Evolutionary conservation across 805 yeast genomes (phyloP).

Genomic region (Saturnispora mendoncae): DNA sequence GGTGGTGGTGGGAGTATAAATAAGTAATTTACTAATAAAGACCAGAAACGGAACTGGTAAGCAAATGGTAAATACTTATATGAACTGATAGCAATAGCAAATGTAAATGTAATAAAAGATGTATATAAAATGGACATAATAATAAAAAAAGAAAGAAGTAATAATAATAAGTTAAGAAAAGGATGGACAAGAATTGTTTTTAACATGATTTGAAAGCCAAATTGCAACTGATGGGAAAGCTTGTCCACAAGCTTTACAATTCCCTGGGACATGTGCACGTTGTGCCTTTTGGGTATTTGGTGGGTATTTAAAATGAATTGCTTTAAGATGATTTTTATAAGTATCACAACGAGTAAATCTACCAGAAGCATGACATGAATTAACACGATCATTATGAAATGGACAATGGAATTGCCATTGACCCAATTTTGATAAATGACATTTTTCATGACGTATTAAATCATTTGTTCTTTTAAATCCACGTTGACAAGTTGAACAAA

Average conservation of each 20-base stretch:
- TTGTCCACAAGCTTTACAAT: constrained; percentile 68
- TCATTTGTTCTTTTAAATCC: constrained; percentile 89
- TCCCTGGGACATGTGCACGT: constrained; percentile 58
- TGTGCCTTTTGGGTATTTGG: constrained; percentile 75
- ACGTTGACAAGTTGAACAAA: constrained; percentile 68
- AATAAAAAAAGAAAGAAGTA: background rate
- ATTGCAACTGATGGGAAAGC: constrained; percentile 61
- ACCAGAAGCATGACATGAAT: constrained; percentile 69
- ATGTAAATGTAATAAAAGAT: background rate
- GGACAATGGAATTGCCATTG: constrained; percentile 73
- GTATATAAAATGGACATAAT: background rate
- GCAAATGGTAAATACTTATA: constrained; percentile 63
- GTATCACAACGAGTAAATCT: constrained; percentile 87
- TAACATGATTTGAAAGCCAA: too few relatives aligned
- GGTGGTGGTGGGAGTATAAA: background rate
- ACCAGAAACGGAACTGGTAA: constrained; percentile 39
- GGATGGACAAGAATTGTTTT: too few relatives aligned
- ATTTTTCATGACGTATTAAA: constrained; percentile 71
- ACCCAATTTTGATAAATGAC: constrained; percentile 74
- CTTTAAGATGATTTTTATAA: constrained; percentile 81
- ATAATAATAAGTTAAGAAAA: too few relatives aligned
- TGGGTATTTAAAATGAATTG: constrained; percentile 84
- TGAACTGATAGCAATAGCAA: constrained; percentile 24
- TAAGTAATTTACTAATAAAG: constrained; percentile 6
- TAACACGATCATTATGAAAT: constrained; percentile 23